phyloP scores from a whole-genome alignment of 176 grass and related monocot species.

The Bolboschoenus planiculmis region DNA sequence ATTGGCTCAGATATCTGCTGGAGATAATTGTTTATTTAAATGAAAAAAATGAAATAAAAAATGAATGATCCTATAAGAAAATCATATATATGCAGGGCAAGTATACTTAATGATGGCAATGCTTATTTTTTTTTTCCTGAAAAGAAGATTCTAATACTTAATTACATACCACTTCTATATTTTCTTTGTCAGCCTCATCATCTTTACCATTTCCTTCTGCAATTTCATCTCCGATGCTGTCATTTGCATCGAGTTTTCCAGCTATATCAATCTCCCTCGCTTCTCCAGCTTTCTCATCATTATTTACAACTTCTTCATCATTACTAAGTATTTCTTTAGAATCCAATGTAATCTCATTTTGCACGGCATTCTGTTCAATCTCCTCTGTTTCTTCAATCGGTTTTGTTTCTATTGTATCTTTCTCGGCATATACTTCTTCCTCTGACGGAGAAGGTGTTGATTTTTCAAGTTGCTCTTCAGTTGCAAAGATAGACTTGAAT shows the following conservation, averaged over 20 bases:
- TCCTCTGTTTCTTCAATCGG: neutral
- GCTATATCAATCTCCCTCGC: neutral
- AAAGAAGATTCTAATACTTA: neutral
- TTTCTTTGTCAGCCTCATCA: neutral
- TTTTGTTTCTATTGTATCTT: neutral
- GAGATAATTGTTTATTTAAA: neutral
- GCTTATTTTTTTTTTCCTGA: neutral
- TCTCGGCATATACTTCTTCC: neutral
- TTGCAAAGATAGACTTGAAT: neutral
- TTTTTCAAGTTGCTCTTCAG: constrained; percentile 5
- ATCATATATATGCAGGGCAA: neutral
- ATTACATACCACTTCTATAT: neutral
- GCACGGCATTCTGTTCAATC: neutral
- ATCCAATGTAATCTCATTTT: neutral
- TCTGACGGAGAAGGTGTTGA: constrained; percentile 5
- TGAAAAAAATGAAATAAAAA: too few species aligned
- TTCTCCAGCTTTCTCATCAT: neutral
- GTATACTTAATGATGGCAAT: neutral
- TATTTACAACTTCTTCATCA: neutral
- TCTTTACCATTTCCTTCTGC: neutral
- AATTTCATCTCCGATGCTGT: neutral
- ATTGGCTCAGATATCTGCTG: neutral
- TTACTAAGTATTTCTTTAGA: neutral
- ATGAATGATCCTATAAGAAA: neutral
- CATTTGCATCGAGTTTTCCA: neutral